phyloP scores from a whole-genome alignment of 441 rosid species.

The Aquilaria agallochum region DNA sequence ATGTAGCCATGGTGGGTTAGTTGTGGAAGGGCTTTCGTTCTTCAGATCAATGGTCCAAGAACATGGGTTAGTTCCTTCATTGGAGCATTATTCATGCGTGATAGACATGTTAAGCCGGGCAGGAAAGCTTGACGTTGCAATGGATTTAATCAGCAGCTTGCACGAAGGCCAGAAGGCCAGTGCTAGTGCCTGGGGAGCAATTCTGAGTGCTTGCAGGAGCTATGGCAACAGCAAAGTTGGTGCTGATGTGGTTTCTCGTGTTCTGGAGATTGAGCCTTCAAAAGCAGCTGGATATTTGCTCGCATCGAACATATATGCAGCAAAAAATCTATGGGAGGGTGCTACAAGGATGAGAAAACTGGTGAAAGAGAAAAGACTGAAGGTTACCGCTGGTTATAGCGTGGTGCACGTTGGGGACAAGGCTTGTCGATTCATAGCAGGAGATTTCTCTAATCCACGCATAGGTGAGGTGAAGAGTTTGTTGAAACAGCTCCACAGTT shows the following conservation, averaged over 20 bases:
- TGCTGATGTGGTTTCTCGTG: slow-evolving; percentile 21
- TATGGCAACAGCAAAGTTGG: slow-evolving; percentile 26
- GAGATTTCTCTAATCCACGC: slow-evolving; percentile 29
- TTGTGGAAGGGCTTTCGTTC: slow-evolving; percentile 38
- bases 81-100: slow-evolving; percentile 50
- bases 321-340: slow-evolving; percentile 35
- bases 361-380: slow-evolving; percentile 36
- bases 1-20: slow-evolving; percentile 53
- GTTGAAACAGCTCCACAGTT: slow-evolving; percentile 30
- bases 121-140: slow-evolving; percentile 42
- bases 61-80: slow-evolving; percentile 20
- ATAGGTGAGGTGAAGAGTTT: slow-evolving; percentile 20
- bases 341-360: slow-evolving; percentile 38
- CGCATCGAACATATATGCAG: slow-evolving; percentile 41
- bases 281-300: slow-evolving; percentile 51
- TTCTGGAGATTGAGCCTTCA: slow-evolving; percentile 45
- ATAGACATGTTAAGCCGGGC: slow-evolving; percentile 57
- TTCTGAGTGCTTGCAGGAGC: slow-evolving; percentile 49
- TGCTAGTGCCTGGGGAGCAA: slow-evolving; percentile 55
- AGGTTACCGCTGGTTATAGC: slow-evolving; percentile 45
- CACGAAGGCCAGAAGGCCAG: slow-evolving; percentile 30
- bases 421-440: slow-evolving; percentile 38
- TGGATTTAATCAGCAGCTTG: slow-evolving; percentile 36
- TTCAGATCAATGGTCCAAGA: slow-evolving; percentile 41
- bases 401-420: slow-evolving; percentile 32